Conservation (phyloP, 192 early-diverging fungal genomes). For the Dimargaris xerosporica region DNA sequence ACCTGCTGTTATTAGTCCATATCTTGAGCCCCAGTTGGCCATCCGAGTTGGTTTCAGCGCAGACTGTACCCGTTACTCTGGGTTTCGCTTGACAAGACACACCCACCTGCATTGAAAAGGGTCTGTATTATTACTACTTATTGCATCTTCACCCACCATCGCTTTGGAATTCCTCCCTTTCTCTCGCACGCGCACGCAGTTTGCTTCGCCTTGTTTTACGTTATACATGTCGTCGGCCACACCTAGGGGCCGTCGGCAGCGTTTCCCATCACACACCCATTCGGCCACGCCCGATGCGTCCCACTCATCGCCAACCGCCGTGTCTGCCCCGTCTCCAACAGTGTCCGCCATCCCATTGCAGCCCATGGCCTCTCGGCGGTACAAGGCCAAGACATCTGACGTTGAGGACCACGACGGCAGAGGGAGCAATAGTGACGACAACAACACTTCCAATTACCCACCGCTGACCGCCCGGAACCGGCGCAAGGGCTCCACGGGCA, state of each 20-base stretch:
- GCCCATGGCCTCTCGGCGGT: neutral
- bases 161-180: no score
- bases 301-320: neutral
- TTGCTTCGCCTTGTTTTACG: no score
- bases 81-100: no score
- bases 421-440: neutral
- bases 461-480: neutral
- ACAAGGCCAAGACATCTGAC: constrained; percentile 3
- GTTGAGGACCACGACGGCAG: neutral
- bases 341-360: neutral
- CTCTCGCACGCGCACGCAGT: no score
- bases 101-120: no score
- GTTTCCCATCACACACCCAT: neutral
- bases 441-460: neutral
- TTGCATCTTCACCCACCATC: no score
- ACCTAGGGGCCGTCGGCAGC: constrained; percentile 3
- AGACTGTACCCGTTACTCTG: no score
- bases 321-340: neutral
- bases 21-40: no score
- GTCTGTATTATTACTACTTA: no score
- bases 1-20: no score
- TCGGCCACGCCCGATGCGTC: neutral
- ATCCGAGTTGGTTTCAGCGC: no score
- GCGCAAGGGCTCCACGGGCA: neutral
- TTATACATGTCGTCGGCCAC: no score